Conservation (phyloP, 2,329 filamentous ascomycete genomes). For the Tolypocladium amazonense region DNA sequence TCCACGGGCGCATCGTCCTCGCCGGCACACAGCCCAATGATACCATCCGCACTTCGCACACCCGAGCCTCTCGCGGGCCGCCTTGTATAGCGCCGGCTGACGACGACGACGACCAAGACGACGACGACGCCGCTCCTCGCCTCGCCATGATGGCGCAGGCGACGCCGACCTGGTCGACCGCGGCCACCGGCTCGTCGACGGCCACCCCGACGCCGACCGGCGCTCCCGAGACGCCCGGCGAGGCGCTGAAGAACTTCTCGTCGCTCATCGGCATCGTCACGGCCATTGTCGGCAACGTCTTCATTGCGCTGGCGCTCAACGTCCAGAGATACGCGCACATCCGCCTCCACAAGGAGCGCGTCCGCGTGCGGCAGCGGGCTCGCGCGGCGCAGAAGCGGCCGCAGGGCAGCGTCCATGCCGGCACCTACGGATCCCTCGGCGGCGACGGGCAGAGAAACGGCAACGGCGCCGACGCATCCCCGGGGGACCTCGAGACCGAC, state of each 20-base stretch:
- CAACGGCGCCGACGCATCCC: conserved; percentile 15
- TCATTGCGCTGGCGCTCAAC: conserved; percentile 93
- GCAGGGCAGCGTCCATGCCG: conserved; percentile 15
- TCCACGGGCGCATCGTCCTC: background rate
- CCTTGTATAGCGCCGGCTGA: conserved; percentile 1
- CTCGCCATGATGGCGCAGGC: background rate
- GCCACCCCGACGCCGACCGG: conserved; percentile 6
- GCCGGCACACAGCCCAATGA: conserved; percentile 2
- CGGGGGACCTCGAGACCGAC: conserved; percentile 32
- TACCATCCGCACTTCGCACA: background rate
- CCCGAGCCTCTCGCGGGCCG: background rate
- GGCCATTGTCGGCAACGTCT: conserved; percentile 81
- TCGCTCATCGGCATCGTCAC: conserved; percentile 91
- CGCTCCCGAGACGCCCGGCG: conserved; percentile 24
- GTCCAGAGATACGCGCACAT: conserved; percentile 95
- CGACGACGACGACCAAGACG: background rate
- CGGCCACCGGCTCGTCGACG: background rate
- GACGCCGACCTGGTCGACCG: background rate
- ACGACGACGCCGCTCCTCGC: conserved; percentile 1
- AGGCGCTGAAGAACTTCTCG: conserved; percentile 63
- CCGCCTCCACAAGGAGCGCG: conserved; percentile 61
- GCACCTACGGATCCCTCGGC: conserved; percentile 24
- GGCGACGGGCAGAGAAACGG: conserved; percentile 9
- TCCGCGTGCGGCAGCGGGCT: conserved; percentile 43
- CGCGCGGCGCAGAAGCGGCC: conserved; percentile 41